Base-by-base conservation (phyloP, 192 early-diverging fungal species). In the Mortierella alpina region DNA sequence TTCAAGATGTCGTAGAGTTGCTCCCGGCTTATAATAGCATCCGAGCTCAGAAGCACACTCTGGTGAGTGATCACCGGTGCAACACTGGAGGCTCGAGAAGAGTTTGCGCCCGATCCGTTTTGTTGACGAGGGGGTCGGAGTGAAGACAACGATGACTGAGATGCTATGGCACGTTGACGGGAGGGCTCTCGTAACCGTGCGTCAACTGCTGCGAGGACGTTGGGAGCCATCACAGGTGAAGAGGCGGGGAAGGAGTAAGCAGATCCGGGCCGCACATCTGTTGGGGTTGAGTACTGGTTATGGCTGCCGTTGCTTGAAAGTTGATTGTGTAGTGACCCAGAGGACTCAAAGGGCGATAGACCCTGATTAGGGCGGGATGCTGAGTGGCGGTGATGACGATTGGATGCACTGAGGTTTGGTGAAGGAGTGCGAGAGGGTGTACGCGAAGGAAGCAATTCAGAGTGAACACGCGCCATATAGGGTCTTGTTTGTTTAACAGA, bases 221-320 rank as follows among this genome's bases (percentile, higher is more conserved):
- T 68, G 23, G 73, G 73, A 9, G 73, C 73, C 73, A 76, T 68
- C n/a, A 76, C 13, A 11, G 73, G 73, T 23, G 73, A 76, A 7
- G 42, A 63, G 46, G 68, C 73, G 2, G 73, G 73, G 41, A 63
- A 76, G 5, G 52, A 63, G n/a, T 59, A 63, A 12, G 58, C 60
- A 7, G 73, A 76, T 23, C 69, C 73, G 51, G 73, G 73, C 18
- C 66, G 73, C 13, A 76, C 47, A 4, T 50, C 44, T 4, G 51
- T n/a, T 0, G 65, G 63, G 1, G 65, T 23, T 51, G 73, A 76
- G 18, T 55, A 51, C 11, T 22, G 51, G 47, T 17, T 66, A 59
- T 49, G 17, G 41, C 59, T 46, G 46, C 45, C 41, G 22, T 42
- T 20, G n/a, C 22, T 41, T 31, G 31, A 31, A 3, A 31, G 50